Evolutionary conservation across 176 grass and related monocot genomes (phyloP).

Genomic region (Juncus effusus): DNA sequence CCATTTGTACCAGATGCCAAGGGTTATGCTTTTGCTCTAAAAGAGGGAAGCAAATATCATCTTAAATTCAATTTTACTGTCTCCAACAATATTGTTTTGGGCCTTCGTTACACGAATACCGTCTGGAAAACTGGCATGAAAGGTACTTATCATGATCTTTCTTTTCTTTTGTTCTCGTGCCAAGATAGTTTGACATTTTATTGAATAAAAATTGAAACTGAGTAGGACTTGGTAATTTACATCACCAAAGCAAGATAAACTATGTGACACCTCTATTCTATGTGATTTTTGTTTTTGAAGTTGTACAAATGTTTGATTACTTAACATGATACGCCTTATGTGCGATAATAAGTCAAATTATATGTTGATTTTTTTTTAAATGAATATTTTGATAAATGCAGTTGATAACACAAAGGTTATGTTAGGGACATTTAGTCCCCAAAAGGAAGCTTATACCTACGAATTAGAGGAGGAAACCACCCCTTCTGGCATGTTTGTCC

Average conservation of each 20-base stretch:
- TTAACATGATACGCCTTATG: too few relatives aligned
- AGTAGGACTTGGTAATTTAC: too few relatives aligned
- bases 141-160: conserved; percentile 39
- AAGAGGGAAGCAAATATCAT: conserved; percentile 79
- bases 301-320: too few relatives aligned
- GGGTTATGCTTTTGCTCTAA: conserved; percentile 67
- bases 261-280: too few relatives aligned
- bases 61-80: conserved; percentile 73
- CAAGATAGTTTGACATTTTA: too few relatives aligned
- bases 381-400: conserved; percentile 15
- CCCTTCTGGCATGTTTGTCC: conserved; percentile 70
- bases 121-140: conserved; percentile 82
- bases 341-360: too few relatives aligned
- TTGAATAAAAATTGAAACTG: too few relatives aligned
- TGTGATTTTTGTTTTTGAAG: too few relatives aligned
- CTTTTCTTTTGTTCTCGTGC: too few relatives aligned
- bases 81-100: conserved; percentile 84
- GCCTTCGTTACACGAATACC: conserved; percentile 82
- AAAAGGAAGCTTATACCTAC: conserved; percentile 63
- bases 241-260: too few relatives aligned
- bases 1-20: conserved; percentile 65
- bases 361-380: too few relatives aligned
- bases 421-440: conserved; percentile 92
- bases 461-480: conserved; percentile 84
- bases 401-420: conserved; percentile 85